Evolutionary conservation across 345 rosid species (phyloP).

Genomic region (Draba incana): DNA sequence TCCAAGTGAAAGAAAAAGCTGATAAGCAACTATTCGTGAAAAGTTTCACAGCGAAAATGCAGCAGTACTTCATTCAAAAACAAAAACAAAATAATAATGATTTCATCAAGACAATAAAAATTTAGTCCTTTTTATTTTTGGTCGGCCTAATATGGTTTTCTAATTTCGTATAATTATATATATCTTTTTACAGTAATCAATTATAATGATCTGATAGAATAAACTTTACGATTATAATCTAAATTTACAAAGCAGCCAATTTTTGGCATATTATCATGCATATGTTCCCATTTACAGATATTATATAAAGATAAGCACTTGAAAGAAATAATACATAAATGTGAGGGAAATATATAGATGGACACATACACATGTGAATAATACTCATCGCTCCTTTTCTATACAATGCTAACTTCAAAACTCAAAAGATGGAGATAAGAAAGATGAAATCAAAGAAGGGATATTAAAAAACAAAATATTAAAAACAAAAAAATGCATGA

Average conservation of each 20-base stretch:
- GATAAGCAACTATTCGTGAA: too few species aligned
- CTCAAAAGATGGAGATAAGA: constrained; percentile 1
- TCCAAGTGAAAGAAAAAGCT: too few species aligned
- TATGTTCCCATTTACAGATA: background rate
- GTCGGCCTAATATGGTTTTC: background rate
- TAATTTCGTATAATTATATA: too few species aligned
- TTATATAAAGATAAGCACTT: background rate
- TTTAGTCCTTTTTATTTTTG: too few species aligned
- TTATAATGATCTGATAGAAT: background rate
- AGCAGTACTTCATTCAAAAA: too few species aligned
- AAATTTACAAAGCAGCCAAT: background rate
- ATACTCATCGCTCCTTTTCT: background rate
- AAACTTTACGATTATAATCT: background rate
- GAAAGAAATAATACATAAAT: background rate
- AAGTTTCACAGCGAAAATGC: too few species aligned
- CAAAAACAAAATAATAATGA: too few species aligned
- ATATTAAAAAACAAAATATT: background rate
- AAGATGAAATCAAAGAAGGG: background rate
- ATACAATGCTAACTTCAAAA: constrained; percentile 17
- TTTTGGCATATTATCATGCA: background rate
- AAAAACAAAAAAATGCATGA: background rate
- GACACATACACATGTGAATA: background rate
- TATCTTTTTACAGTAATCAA: background rate
- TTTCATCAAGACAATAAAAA: too few species aligned
- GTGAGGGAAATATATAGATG: constrained; percentile 1